Base-by-base conservation (phyloP, 2,329 filamentous ascomycete species). In the Sarocladium oryzae region DNA sequence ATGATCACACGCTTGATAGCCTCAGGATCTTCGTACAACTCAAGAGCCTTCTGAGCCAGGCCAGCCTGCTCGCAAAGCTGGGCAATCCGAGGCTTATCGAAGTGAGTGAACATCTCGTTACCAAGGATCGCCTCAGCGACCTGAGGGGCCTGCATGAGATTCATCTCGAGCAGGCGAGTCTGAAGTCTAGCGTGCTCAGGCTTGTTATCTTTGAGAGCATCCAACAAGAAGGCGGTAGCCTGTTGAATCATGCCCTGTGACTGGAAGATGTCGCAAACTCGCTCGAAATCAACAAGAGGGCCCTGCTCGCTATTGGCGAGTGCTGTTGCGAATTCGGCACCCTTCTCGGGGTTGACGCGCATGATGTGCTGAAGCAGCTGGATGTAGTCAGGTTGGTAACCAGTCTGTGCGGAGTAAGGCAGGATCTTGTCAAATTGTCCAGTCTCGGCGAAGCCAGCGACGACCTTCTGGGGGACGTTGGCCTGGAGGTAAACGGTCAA, bases 71-170 rank as follows among this genome's bases (percentile, higher is more conserved):
- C 93, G 66, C 93, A 99, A 51, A 99, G 80, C 57, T 86, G 81
- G 21, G 92, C 89, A 68, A 99, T 88, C 56, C 90, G 86, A 41
- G 84, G 73, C 74, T 89, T 95, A 72, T 99, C 93, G 63, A 96
- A 99, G 72, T 99, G 84, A 1, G 90, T 90, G 71, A 99, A 97
- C 87, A 99, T 96, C 62, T 97, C 89, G 63, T 99, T 99, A 58
- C 92, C 89, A 36, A 99, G 81, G 59, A 99, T 99, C 30, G 93
- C 93, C 68, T 99, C 95, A 3, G 95, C 93, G 51, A 99, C 95
- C 69, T 97, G 93, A 49, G 93, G 93, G 1, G 93, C 95, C 60
- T 96, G 95, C 70, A 95, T 79, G 56, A 99, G 73, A 69, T 99
- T 99, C 91, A 99, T 97, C 77, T 99, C 95, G 52, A 99, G 75